Conservation (phyloP, 1,284 basidiomycete genomes). For the Cutaneotrichosporon dermatis region DNA sequence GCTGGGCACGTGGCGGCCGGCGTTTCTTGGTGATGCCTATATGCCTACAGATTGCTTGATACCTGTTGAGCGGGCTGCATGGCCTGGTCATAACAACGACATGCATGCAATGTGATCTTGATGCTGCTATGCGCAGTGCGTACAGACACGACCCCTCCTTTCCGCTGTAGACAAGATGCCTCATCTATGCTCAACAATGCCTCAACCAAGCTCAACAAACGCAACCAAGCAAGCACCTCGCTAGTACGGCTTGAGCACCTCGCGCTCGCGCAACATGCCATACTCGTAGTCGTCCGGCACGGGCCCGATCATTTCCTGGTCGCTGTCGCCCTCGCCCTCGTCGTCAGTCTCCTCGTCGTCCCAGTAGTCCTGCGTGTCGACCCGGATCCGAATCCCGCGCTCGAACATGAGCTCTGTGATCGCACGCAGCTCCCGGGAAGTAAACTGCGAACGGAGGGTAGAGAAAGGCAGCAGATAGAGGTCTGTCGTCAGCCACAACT, state of each 20-base stretch:
- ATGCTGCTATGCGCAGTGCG: no score
- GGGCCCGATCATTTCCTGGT: slow-evolving; percentile 20
- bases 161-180: no score
- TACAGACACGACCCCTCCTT: no score
- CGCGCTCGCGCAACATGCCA: slow-evolving; percentile 33
- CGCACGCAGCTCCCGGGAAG: slow-evolving; percentile 60
- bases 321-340: slow-evolving; percentile 36
- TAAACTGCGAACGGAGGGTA: slow-evolving; percentile 63
- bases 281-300: slow-evolving; percentile 34
- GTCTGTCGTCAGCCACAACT: slow-evolving; percentile 61
- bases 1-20: no score
- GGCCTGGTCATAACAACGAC: no score
- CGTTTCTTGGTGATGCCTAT: no score
- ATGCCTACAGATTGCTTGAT: no score
- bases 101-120: no score
- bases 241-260: slow-evolving; percentile 43
- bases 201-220: no score
- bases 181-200: no score
- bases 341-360: slow-evolving; percentile 30
- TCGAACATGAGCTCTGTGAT: slow-evolving; percentile 77
- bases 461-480: slow-evolving; percentile 82
- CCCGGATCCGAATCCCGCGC: slow-evolving; percentile 67
- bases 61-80: no score
- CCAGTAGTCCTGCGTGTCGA: slow-evolving; percentile 61
- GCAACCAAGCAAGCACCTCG: no score